Base-by-base conservation (phyloP, 192 early-diverging fungal genomes). In the Backusella luteola region DNA sequence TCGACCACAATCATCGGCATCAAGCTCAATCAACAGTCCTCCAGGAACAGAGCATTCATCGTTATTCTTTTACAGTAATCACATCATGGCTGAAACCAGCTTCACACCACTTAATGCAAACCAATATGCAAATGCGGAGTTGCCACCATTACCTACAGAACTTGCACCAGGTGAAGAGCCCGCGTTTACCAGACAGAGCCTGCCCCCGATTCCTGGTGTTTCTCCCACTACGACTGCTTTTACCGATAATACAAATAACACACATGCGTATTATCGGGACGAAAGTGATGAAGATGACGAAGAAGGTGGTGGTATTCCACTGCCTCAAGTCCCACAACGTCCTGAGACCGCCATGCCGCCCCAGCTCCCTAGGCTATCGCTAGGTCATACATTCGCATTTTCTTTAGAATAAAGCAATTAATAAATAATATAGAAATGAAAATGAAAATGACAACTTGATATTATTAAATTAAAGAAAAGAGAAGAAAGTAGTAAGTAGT, bases 81-180 rank as follows among this genome's bases (percentile, higher is more conserved):
- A 63, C 11, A 29, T 63, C 21, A 23, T 63, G 23, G 2, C 9
- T 63, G 56, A 29, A 12, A 8, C 56, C 3, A 9, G 29, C 7
- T 29, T 9, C 14, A 26, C 21, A 14, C 26, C 56, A 12, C 26
- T 21, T 19, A 34, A 49, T 6, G 68, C 34, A 46, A 34, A 73
- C 17, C 69, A 69, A 7, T 78, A 78, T 34, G n/a, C 69, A 11
- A 53, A 46, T 53, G 71, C 77, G 11, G 72, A 78, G 34, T 21
- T 78, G 6, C 77, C 77, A 8, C 77, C 77, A 19, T 29, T 78
- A 35, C 77, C 76, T 14, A 63, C 56, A 1, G 23, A 11, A 63
- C 29, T 63, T 29, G 56, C 9, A 29, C 23, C 23, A 26, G 56
- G 56, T 29, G 23, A 23, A 29, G 56, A 63, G 4, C 68, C 68